These are phyloP conservation scores for Nigrospora osmanthi DNA, from an alignment of 2,329 filamentous ascomycete species.

Conservation along the genomic window DNA sequence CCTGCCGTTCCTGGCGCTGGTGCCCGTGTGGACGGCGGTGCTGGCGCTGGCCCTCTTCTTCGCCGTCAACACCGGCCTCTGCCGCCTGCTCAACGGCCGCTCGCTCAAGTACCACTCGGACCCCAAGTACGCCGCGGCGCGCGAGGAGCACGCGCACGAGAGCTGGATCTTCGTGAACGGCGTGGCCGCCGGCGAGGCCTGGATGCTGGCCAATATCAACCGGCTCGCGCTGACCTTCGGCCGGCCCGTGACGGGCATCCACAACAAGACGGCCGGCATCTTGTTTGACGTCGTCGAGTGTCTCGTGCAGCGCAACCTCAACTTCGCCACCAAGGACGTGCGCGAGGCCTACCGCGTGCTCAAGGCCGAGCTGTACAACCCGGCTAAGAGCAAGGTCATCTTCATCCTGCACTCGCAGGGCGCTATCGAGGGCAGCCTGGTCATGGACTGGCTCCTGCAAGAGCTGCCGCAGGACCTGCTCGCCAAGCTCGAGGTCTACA, in stretches of 20 bases:
- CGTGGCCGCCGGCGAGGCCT: constrained; percentile 54
- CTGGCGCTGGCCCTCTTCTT: constrained; percentile 34
- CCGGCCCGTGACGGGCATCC: constrained; percentile 63
- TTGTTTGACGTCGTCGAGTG: constrained; percentile 73
- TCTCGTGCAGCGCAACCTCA: constrained; percentile 66
- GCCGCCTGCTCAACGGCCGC: constrained; percentile 44
- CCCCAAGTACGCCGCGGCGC: constrained; percentile 39
- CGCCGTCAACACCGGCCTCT: constrained; percentile 42
- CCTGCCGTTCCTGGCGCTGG: constrained; percentile 40
- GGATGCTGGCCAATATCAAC: constrained; percentile 65
- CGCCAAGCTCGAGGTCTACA: constrained; percentile 66
- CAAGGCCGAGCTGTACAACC: constrained; percentile 55
- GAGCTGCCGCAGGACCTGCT: constrained; percentile 61
- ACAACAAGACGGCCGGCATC: constrained; percentile 68
- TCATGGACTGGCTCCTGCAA: constrained; percentile 69
- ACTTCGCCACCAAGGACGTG: constrained; percentile 63
- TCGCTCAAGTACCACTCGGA: constrained; percentile 42
- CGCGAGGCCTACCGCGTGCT: constrained; percentile 53
- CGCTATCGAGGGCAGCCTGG: constrained; percentile 63
- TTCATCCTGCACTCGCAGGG: constrained; percentile 74
- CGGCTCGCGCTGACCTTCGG: constrained; percentile 65
- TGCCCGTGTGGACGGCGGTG: constrained; percentile 40
- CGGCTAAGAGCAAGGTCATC: constrained; percentile 58
- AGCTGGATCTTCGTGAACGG: constrained; percentile 79
- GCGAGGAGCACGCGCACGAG: constrained; percentile 50